Percentiles rank a stretch among this genome's conserved stretches.
Conservation (phyloP, 1,139 yeast species). For the Magnusiomyces clavatus region DNA sequence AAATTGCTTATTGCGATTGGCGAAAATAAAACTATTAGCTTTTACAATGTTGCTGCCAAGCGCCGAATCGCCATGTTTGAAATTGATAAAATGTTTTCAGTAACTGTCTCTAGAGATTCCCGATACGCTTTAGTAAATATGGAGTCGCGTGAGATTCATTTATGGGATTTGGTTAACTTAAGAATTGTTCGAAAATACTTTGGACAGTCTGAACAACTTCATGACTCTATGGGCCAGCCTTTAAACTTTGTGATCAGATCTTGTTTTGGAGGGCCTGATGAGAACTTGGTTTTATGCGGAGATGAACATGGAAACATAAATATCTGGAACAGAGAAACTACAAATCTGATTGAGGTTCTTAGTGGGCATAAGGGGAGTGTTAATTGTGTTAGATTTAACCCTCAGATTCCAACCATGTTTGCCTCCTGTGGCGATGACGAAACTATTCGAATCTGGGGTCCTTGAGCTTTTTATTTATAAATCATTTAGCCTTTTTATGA, state of each 20-base stretch:
- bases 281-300: constrained; percentile 69
- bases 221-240: constrained; percentile 6
- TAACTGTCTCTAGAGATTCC: constrained; percentile 40
- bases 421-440: constrained; percentile 64
- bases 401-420: constrained; percentile 45
- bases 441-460: constrained; percentile 12
- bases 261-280: constrained; percentile 64
- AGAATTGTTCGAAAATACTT: constrained; percentile 51
- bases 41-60: constrained; percentile 39
- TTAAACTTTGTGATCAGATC: constrained; percentile 62
- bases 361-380: constrained; percentile 62
- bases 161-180: constrained; percentile 57
- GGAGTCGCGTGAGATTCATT: constrained; percentile 70
- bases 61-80: constrained; percentile 30
- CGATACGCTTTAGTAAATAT: constrained; percentile 51
- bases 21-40: constrained; percentile 45
- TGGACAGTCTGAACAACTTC: constrained; percentile 55
- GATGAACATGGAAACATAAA: constrained; percentile 76
- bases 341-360: constrained; percentile 56
- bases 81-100: constrained; percentile 42
- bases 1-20: constrained; percentile 55
- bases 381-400: constrained; percentile 70
- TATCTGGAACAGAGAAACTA: constrained; percentile 72
- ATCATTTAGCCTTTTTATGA: background rate
- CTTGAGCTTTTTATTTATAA: background rate